Evolutionary conservation across 768 basidiomycete species (phyloP).

Genomic region (Dictyophora rubrovolvata): DNA sequence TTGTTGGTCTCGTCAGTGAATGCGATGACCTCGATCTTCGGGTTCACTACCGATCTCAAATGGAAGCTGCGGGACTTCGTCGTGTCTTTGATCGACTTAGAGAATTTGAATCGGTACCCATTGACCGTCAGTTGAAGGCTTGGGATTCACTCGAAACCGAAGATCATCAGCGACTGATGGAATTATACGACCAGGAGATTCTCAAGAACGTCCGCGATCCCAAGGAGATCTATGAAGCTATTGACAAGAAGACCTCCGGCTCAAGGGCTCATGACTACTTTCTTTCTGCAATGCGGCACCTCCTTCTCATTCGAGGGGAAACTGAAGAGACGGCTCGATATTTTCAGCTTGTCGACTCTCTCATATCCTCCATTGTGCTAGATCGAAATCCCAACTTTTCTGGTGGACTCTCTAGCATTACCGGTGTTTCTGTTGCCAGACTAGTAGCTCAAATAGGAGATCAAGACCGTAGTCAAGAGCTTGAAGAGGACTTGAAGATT

Average conservation of each 20-base stretch:
- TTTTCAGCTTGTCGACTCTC: conserved; percentile 82
- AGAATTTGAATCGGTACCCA: conserved; percentile 48
- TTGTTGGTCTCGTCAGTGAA: conserved; percentile 53
- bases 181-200: conserved; percentile 66
- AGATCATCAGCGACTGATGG: conserved; percentile 63
- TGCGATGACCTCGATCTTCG: conserved; percentile 76
- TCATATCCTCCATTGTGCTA: conserved; percentile 85
- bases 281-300: conserved; percentile 87
- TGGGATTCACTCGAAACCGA: conserved; percentile 57
- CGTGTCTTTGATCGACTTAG: conserved; percentile 62
- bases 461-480: conserved; percentile 69
- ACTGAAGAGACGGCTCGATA: conserved; percentile 76
- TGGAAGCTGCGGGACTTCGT: conserved; percentile 79
- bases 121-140: conserved; percentile 56
- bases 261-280: conserved; percentile 77
- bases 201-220: conserved; percentile 70
- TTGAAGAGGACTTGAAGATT: conserved; percentile 66
- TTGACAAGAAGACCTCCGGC: conserved; percentile 66
- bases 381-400: conserved; percentile 65
- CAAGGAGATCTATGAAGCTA: conserved; percentile 78
- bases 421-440: conserved; percentile 83
- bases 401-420: conserved; percentile 69
- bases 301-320: conserved; percentile 84
- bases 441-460: conserved; percentile 87
- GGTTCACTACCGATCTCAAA: conserved; percentile 76